Evolutionary conservation across 345 rosid species (phyloP).

Genomic region (Brassica rapa): DNA sequence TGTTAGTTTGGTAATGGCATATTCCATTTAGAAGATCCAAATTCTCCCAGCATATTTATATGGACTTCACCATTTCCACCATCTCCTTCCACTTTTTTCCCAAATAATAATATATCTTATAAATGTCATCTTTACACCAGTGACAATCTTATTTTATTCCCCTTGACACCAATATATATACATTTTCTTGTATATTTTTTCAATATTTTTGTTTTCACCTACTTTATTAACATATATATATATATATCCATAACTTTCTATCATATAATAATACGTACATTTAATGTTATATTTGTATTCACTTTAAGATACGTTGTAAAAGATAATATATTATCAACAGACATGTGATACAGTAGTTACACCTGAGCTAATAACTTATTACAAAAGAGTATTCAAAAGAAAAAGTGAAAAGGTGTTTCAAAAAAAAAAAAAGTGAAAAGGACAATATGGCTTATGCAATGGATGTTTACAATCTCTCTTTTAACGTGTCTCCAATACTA

Average conservation of each 20-base stretch:
- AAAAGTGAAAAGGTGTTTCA: slow-evolving; percentile 12
- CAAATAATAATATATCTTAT: no score
- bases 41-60: slow-evolving; percentile 40
- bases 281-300: background rate
- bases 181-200: background rate
- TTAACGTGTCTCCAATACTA: slow-evolving; percentile 40
- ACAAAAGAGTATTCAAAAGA: background rate
- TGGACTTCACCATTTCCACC: slow-evolving; percentile 39
- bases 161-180: background rate
- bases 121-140: slow-evolving; percentile 38
- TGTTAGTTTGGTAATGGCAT: slow-evolving; percentile 41
- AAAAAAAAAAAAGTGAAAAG: slow-evolving; percentile 17
- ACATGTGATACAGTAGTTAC: slow-evolving; percentile 13
- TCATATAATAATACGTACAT: background rate
- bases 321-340: background rate
- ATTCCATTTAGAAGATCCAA: slow-evolving; percentile 44
- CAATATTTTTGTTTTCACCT: background rate
- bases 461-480: slow-evolving; percentile 19
- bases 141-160: slow-evolving; percentile 29
- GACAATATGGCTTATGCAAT: slow-evolving; percentile 31
- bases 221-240: background rate
- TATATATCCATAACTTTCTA: background rate
- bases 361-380: slow-evolving; percentile 15
- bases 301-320: background rate
- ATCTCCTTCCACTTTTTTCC: slow-evolving; percentile 25